These are phyloP conservation scores for Priceomyces fermenticarens DNA, from an alignment of 805 yeast species.

Conservation along the genomic window DNA sequence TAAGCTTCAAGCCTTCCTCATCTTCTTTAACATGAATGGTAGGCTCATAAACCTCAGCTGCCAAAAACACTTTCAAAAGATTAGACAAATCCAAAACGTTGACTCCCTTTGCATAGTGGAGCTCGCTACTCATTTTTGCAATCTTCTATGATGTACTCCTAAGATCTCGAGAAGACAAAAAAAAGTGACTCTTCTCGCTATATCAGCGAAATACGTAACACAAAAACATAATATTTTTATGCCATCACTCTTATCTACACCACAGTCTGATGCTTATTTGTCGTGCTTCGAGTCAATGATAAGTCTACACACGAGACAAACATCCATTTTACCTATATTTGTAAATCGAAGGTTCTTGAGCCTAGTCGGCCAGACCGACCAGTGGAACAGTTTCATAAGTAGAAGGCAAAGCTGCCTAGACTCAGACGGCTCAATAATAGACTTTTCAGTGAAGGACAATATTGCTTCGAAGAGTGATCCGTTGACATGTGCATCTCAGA, in stretches of 20 bases:
- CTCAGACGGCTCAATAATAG: constrained; percentile 6
- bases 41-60: constrained; percentile 30
- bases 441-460: constrained; percentile 61
- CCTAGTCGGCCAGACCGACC: background rate
- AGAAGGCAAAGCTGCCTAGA: background rate
- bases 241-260: no score
- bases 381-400: constrained; percentile 12
- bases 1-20: constrained; percentile 24
- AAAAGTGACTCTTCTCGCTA: no score
- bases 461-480: constrained; percentile 59
- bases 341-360: no score
- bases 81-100: constrained; percentile 27
- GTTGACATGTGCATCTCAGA: constrained; percentile 77
- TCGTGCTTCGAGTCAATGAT: no score
- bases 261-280: no score
- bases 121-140: constrained; percentile 9
- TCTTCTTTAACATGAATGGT: constrained; percentile 20
- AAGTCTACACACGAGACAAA: no score
- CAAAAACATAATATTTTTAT: background rate
- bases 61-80: constrained; percentile 45
- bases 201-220: constrained; percentile 1
- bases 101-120: constrained; percentile 26
- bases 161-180: no score
- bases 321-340: no score
- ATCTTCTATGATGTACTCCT: no score